These are phyloP conservation scores for Hypoxylon sp. DNA, from an alignment of 2,329 filamentous ascomycete genomes.

Conservation along the genomic window DNA sequence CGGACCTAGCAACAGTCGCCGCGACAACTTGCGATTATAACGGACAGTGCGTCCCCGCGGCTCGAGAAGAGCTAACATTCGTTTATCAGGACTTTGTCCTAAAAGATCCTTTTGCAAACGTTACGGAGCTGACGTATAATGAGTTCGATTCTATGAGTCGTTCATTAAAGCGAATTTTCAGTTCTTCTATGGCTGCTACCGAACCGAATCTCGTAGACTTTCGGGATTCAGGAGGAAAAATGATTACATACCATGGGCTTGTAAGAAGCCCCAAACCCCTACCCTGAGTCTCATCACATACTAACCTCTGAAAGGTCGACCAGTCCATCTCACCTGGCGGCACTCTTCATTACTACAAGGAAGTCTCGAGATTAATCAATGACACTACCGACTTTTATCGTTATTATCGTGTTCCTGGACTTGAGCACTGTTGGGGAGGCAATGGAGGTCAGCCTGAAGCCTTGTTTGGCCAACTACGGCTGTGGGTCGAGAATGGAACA, in stretches of 20 bases:
- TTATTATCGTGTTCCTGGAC: conserved; percentile 53
- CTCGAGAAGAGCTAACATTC: neutral
- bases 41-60: neutral
- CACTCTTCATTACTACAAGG: conserved; percentile 50
- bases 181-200: conserved; percentile 18
- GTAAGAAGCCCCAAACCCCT: conserved; percentile 22
- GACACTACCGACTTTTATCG: conserved; percentile 54
- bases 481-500: conserved; percentile 54
- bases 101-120: conserved; percentile 24
- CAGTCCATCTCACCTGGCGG: conserved; percentile 31
- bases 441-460: conserved; percentile 47
- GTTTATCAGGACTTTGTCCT: conserved; percentile 21
- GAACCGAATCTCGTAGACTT: conserved; percentile 62
- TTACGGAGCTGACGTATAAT: conserved; percentile 8
- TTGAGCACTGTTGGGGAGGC: conserved; percentile 54
- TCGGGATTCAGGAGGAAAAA: conserved; percentile 61
- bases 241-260: conserved; percentile 64
- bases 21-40: conserved; percentile 24
- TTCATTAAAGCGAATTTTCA: conserved; percentile 22
- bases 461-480: conserved; percentile 50
- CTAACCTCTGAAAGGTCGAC: conserved; percentile 33
- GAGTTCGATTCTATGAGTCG: conserved; percentile 12
- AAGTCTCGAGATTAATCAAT: conserved; percentile 37
- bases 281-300: neutral
- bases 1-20: conserved; percentile 21